phyloP scores from a whole-genome alignment of 257 asterid genomes.

The Nicotiana paniculata region DNA sequence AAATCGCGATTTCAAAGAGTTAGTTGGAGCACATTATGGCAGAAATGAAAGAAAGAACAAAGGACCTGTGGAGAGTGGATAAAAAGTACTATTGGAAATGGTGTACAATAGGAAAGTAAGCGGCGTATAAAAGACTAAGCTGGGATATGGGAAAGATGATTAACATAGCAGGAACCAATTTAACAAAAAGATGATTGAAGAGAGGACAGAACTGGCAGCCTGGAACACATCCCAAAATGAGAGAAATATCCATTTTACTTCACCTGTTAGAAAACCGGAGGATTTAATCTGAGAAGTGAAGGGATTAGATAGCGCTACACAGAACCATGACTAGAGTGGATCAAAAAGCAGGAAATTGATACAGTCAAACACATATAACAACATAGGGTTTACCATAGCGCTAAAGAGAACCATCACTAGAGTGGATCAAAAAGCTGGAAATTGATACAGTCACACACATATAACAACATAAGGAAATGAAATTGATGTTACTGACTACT shows the following conservation, averaged over 20 bases:
- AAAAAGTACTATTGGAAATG: background rate
- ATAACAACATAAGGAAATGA: background rate
- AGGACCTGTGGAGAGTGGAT: background rate
- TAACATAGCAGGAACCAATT: slow-evolving; percentile 1
- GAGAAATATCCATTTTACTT: background rate
- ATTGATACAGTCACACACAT: background rate
- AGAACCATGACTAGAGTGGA: background rate
- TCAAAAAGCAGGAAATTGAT: background rate
- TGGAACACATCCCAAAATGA: background rate
- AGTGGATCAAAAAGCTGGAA: background rate
- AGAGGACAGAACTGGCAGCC: background rate
- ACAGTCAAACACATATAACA: background rate
- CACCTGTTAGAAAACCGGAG: background rate
- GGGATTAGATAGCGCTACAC: background rate
- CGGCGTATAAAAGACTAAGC: background rate
- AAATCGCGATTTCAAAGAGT: background rate
- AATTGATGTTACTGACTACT: slow-evolving; percentile 6
- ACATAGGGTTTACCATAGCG: background rate
- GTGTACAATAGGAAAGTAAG: background rate
- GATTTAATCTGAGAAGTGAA: background rate
- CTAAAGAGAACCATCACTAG: background rate
- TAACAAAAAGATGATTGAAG: background rate
- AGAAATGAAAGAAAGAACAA: background rate
- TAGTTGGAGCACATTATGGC: background rate
- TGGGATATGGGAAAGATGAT: background rate